Conservation (phyloP, 2,329 filamentous ascomycete species). For the Raffaelea albimanens region DNA sequence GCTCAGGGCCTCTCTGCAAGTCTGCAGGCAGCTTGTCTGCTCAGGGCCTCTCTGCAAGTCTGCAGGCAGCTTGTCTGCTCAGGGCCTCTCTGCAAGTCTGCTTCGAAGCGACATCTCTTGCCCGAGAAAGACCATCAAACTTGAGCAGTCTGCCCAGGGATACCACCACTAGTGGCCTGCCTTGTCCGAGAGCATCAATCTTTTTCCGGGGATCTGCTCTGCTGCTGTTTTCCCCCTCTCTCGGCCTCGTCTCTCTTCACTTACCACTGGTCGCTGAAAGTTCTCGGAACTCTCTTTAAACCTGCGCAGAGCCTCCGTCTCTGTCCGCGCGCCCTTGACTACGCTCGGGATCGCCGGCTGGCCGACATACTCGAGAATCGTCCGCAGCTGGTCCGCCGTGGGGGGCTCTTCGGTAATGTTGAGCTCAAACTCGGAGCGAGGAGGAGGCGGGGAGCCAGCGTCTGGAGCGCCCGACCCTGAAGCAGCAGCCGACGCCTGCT, state of each 20-base stretch:
- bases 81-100: no score
- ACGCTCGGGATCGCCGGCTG: slow-evolving; percentile 48
- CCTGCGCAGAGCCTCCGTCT: slow-evolving; percentile 69
- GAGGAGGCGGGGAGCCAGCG: slow-evolving; percentile 54
- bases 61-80: no score
- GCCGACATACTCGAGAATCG: slow-evolving; percentile 44
- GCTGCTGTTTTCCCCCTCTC: background rate
- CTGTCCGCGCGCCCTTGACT: slow-evolving; percentile 63
- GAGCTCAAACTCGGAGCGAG: slow-evolving; percentile 56
- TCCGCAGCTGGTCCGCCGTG: slow-evolving; percentile 40
- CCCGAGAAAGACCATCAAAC: no score
- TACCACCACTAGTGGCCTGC: no score
- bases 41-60: no score
- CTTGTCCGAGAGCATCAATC: no score
- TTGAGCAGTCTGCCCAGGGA: no score
- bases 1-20: no score
- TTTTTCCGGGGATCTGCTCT: no score
- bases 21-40: no score
- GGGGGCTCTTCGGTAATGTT: slow-evolving; percentile 42
- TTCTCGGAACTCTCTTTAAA: slow-evolving; percentile 59
- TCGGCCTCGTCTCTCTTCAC: slow-evolving; percentile 28
- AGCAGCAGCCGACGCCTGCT: slow-evolving; percentile 66
- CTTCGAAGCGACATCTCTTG: no score
- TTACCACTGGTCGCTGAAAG: slow-evolving; percentile 70
- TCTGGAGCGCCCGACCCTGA: slow-evolving; percentile 59